phyloP scores from a whole-genome alignment of 495 filamentous ascomycete species.

The Aspergillus leporis region DNA sequence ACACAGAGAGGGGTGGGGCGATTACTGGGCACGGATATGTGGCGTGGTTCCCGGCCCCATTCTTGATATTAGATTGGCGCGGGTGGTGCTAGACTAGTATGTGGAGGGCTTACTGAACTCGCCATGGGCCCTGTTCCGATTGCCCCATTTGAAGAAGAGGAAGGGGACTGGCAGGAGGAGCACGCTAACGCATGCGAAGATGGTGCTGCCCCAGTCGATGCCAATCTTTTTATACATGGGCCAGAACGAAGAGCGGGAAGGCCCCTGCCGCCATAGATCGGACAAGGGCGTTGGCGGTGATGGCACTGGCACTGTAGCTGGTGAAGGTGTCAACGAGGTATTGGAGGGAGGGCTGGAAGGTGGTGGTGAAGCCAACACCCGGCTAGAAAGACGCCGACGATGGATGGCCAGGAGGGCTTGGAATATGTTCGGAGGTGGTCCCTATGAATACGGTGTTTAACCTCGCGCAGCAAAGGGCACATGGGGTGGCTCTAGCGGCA shows the following conservation, averaged over 20 bases:
- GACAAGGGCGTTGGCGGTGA: constrained; percentile 60
- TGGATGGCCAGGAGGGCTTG: constrained; percentile 1
- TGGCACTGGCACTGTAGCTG: constrained; percentile 51
- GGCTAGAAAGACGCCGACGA: constrained; percentile 38
- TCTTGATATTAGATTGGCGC: no score
- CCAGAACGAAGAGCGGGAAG: constrained; percentile 55
- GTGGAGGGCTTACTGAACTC: no score
- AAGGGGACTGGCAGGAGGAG: constrained; percentile 39
- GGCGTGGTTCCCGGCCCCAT: no score
- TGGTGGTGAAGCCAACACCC: constrained; percentile 50
- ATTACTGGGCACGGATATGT: no score
- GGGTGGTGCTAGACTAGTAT: no score
- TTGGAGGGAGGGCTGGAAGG: constrained; percentile 27
- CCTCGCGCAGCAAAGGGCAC: no score
- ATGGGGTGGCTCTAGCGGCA: no score
- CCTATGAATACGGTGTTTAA: no score
- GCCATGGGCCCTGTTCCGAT: no score
- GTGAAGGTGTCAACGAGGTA: constrained; percentile 42
- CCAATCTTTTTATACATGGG: constrained; percentile 58
- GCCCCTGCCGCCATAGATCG: constrained; percentile 52
- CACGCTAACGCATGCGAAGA: constrained; percentile 38
- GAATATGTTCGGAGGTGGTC: no score
- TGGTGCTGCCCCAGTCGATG: constrained; percentile 53
- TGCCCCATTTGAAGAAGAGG: no score
- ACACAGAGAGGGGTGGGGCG: no score